Base-by-base conservation (phyloP, 1,139 yeast genomes). In the Debaryomycetaceae sp. region DNA sequence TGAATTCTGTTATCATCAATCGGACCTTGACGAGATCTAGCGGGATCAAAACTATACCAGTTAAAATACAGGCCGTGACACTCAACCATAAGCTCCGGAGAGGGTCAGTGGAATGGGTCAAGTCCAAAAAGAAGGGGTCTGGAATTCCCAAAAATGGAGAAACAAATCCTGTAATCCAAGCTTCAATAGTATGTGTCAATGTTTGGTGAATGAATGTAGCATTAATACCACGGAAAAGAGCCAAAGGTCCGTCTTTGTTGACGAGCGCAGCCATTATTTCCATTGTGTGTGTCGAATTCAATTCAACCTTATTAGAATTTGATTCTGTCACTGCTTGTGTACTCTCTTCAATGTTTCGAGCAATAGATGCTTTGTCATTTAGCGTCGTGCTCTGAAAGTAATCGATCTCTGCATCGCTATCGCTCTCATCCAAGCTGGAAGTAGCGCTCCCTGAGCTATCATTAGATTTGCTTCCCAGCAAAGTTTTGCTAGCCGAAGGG, bases 101-200 rank as follows among this genome's bases (percentile, higher is more conserved):
- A 1, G 95, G 89, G 48, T 83, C 88, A 3, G 91, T 81, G 29
- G 92, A 84, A 55, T 86, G 95, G 19, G 88, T 75, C 46, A 87
- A 75, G 50, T 87, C 96, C 47, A 88, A 81, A 58, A 87, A 85
- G 48, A 83, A 81, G 1, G 97, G 96, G 56, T 89, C 97, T 0
- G 96, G 96, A n/a, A 88, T 79, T 13, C 87, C 86, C 41, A 87
- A 65, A 39, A 87, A 70, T 3, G 96, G 92, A 5, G 96, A 82
- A 13, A 88, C 61, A 51, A 91, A 80, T 5, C 96, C 96, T 0
- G 95, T 83, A 34, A 88, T 72, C 97, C 98, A 91, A 1, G 96
- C 89, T 55, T 87, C 95, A 37, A 89, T 68, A 1, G 95, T 86
- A 42, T 82, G 80, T 1, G 85, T 78, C 33, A 89, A 68, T 0